Base-by-base conservation (phyloP, 345 rosid genomes). In the Laguncularia racemosa region DNA sequence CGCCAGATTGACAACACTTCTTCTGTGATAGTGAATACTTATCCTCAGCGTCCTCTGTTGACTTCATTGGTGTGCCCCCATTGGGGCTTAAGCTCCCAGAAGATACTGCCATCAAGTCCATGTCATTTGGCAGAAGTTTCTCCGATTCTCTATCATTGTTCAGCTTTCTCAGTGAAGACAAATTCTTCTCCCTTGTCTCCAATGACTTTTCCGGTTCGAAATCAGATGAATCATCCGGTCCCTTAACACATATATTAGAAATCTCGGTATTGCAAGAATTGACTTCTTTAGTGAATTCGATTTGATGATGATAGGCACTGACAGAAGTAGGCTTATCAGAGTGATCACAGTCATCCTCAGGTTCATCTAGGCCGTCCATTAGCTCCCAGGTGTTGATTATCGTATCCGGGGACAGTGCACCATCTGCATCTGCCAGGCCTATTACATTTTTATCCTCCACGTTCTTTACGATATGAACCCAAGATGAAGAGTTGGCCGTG, bases 311-410 rank as follows among this genome's bases (percentile, higher is more conserved):
- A 26, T 51, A 16, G 69, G 46, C 49, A 13, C 16, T 44, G 45
- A 12, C 17, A 58, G 65, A 53, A 52, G 51, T n/a, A 49, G 28
- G 56, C 65, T 66, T 62, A 4, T 40, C 18, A 3, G 44, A 15
- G 44, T 19, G 16, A 62, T 63, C 78, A 16, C 64, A 26, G 20
- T 80, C 67, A 6, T 62, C 64, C 53, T 72, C 86, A 48, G 61
- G 51, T 21, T 78, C 95, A 49, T 86, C 90, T 10, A 88, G 83
- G 19, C 98, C 98, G 62, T 91, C 92, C 98, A 91, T 88, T 61
- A 91, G 90, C 59, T 91, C 98, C 96, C 96, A 91, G 13, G 96
- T 81, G 78, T 91, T 91, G 52, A 91, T 88, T 44, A 91, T 92
- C 2, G 92, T 82, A 57, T 88, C 98, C 16, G 92, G 92, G 45